Evolutionary conservation across 805 yeast genomes (phyloP).

Genomic region (Huiozyma sinensis): DNA sequence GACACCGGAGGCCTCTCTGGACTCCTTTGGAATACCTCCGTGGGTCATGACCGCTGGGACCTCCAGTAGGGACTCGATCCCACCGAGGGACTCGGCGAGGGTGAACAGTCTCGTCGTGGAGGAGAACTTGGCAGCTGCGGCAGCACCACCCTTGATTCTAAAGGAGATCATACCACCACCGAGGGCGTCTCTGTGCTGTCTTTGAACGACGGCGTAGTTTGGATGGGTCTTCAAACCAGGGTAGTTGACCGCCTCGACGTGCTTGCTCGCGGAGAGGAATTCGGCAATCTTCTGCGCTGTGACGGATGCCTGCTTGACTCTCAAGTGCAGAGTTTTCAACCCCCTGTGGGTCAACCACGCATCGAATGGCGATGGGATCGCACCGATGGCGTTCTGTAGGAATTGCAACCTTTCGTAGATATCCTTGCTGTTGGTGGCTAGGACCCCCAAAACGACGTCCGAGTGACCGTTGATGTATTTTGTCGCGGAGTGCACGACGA

Average conservation of each 20-base stretch:
- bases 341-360: constrained; percentile 92
- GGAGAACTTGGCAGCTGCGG: constrained; percentile 64
- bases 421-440: constrained; percentile 54
- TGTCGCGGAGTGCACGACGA: constrained; percentile 82
- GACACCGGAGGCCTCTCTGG: constrained; percentile 72
- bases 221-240: constrained; percentile 68
- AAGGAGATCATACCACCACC: constrained; percentile 92
- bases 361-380: constrained; percentile 84
- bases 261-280: constrained; percentile 38
- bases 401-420: constrained; percentile 58
- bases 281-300: constrained; percentile 64
- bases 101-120: constrained; percentile 68
- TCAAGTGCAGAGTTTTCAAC: constrained; percentile 72
- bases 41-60: constrained; percentile 91
- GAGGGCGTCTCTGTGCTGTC: constrained; percentile 72
- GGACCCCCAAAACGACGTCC: constrained; percentile 80
- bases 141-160: constrained; percentile 74
- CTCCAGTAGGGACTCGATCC: constrained; percentile 75
- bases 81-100: constrained; percentile 84
- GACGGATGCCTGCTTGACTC: constrained; percentile 58
- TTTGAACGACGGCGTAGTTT: constrained; percentile 49
- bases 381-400: constrained; percentile 82
- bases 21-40: constrained; percentile 74
- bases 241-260: constrained; percentile 63
- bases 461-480: constrained; percentile 89